Base-by-base conservation (phyloP, 2,329 filamentous ascomycete species). In the Sporothrix luriei region DNA sequence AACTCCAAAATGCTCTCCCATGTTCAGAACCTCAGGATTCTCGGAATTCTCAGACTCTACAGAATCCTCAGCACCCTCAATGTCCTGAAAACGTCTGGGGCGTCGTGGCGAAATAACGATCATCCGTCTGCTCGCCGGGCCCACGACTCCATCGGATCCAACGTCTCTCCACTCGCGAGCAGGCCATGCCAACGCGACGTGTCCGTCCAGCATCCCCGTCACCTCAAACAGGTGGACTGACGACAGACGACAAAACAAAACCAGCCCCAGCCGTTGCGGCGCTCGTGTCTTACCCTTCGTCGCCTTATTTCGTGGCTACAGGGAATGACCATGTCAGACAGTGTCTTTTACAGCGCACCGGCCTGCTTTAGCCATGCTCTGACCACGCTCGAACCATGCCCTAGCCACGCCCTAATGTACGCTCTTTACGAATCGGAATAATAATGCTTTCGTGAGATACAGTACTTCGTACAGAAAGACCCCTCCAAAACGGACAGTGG, bases 81-180 rank as follows among this genome's bases (percentile, higher is more conserved):
- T 55, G 11, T 24, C 54, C 38, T 33, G 33, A n/a, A 40, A 13
- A 14, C 13, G 55, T 40, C 52, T 55, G 52, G 26, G 52, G 33
- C 33, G 52, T 55, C 43, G 33, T 40, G 14, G 57, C 38, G 57
- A 62, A 62, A 62, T 62, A 62, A 62, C 57, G 57, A 62, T 62
- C 57, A 26, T 46, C 57, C 13, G 16, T 21, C 38, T 61, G n/a
- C 55, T 62, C 57, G 43, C 57, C n/a, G 11, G 38, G 46, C 43
- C 43, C 33, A 62, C 57, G 38, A 46, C 57, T 24, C 57, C 38
- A 62, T 62, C 38, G 33, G 33, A 13, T 46, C 57, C 38, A n/a
- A 62, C 38, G 57, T 33, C 29, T 40, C 54, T 46, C 57, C 57
- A 62, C 57, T 19, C 21, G 57, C 10, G 43, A 48, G 33, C 55